phyloP scores from a whole-genome alignment of 192 early-diverging fungal genomes.

The Rhizophagus prolifer region DNA sequence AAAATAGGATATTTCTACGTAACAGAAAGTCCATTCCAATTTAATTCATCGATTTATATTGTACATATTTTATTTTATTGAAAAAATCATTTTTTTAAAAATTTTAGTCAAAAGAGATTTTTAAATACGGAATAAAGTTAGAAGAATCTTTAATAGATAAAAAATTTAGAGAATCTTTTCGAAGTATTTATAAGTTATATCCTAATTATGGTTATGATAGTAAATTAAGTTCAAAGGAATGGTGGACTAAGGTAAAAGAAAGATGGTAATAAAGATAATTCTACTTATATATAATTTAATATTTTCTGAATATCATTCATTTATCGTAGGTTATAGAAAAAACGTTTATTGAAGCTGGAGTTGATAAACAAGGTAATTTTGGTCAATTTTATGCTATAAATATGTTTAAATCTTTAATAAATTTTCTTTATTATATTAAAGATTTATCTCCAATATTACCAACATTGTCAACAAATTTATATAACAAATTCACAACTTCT shows the following conservation, averaged over 20 bases:
- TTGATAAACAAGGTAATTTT: conserved; percentile 33
- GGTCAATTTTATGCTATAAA: background rate
- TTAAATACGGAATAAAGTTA: conserved; percentile 45
- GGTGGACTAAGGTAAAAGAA: conserved; percentile 53
- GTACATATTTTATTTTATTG: too few relatives aligned
- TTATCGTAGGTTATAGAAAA: conserved; percentile 38
- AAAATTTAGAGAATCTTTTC: conserved; percentile 44
- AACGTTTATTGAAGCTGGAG: conserved; percentile 47
- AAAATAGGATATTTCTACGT: conserved; percentile 45
- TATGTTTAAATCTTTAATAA: too few relatives aligned
- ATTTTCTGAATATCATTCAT: background rate
- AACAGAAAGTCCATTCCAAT: background rate
- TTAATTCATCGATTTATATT: background rate
- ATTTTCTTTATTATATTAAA: background rate
- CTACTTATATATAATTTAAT: background rate
- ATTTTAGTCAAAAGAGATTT: conserved; percentile 38
- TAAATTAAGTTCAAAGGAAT: conserved; percentile 46
- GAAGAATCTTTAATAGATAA: conserved; percentile 32
- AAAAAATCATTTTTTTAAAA: too few relatives aligned
- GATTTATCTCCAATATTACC: conserved; percentile 34
- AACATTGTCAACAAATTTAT: conserved; percentile 38
- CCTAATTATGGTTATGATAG: conserved; percentile 53
- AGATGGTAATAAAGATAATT: background rate
- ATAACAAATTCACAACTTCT: conserved; percentile 46
- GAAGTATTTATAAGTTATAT: conserved; percentile 37